phyloP scores from a whole-genome alignment of 139 green algal genomes.

The Ulvella scutata region DNA sequence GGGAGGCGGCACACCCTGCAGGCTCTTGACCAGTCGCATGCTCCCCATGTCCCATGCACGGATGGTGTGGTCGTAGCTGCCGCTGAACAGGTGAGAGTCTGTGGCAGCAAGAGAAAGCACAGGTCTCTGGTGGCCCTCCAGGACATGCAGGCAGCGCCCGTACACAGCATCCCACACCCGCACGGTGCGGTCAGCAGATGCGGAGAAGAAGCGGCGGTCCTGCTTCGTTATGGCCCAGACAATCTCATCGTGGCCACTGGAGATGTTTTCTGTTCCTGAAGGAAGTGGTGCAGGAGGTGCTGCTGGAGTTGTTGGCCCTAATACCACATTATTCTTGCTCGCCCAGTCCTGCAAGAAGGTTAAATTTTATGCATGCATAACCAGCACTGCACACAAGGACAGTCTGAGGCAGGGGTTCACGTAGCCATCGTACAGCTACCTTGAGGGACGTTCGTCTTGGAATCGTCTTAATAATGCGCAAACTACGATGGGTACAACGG shows the following conservation, averaged over 20 bases:
- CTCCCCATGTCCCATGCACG: constrained; percentile 64
- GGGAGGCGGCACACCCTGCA: constrained; percentile 18
- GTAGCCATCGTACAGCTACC: too few relatives aligned
- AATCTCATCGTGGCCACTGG: constrained; percentile 85
- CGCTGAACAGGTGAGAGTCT: constrained; percentile 63
- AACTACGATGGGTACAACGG: too few relatives aligned
- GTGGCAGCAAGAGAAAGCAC: constrained; percentile 76
- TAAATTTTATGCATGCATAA: background rate
- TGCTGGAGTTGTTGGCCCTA: too few relatives aligned
- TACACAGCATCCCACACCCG: constrained; percentile 66
- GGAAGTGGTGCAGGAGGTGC: background rate
- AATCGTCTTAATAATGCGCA: too few relatives aligned
- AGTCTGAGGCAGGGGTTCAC: too few relatives aligned
- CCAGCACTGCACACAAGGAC: background rate
- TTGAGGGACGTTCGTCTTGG: too few relatives aligned
- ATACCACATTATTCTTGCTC: too few relatives aligned
- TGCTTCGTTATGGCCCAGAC: constrained; percentile 81
- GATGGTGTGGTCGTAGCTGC: constrained; percentile 87
- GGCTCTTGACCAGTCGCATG: constrained; percentile 51
- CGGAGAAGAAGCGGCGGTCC: constrained; percentile 55
- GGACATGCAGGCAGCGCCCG: constrained; percentile 47
- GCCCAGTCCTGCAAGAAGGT: too few relatives aligned
- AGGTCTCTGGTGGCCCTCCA: constrained; percentile 79
- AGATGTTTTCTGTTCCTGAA: constrained; percentile 4
- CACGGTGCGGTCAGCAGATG: constrained; percentile 82